Evolutionary conservation across 257 asterid genomes (phyloP).

Genomic region (Penstemon davidsonii): DNA sequence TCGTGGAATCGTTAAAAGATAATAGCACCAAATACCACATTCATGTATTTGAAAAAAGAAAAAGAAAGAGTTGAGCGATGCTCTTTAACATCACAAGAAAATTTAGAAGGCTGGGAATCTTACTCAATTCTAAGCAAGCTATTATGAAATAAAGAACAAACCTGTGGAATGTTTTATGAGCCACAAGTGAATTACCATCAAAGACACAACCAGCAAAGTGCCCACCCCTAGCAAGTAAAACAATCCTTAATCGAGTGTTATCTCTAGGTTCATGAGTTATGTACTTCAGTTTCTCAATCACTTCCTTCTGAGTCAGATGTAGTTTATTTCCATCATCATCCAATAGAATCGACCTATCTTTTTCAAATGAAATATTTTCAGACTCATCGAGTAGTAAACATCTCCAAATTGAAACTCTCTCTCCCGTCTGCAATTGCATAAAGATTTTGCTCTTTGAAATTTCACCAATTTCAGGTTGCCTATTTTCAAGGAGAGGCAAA

Average conservation of each 20-base stretch:
- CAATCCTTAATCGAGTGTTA: conserved; percentile 63
- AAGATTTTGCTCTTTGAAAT: conserved; percentile 54
- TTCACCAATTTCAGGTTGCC: conserved; percentile 43
- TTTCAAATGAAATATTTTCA: conserved; percentile 50
- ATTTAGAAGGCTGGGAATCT: neutral
- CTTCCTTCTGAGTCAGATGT: conserved; percentile 53
- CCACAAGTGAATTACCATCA: conserved; percentile 81
- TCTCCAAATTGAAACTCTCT: conserved; percentile 71
- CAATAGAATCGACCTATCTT: conserved; percentile 39
- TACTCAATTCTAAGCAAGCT: conserved; percentile 1
- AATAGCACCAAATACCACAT: neutral
- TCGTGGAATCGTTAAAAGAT: conserved; percentile 16
- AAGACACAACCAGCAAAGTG: conserved; percentile 97
- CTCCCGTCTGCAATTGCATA: conserved; percentile 66
- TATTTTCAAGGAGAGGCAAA: conserved; percentile 18
- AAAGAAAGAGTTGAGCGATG: neutral
- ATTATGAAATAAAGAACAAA: conserved; percentile 36
- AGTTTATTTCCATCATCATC: conserved; percentile 38
- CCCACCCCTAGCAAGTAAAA: conserved; percentile 90
- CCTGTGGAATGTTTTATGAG: conserved; percentile 97
- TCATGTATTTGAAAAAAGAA: neutral
- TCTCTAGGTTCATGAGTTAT: conserved; percentile 74
- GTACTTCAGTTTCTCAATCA: conserved; percentile 61
- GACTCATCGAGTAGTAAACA: conserved; percentile 67
- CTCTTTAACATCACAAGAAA: conserved; percentile 16